These are phyloP conservation scores for Penicillium hesseltinei DNA, from an alignment of 2,329 filamentous ascomycete species.

Conservation along the genomic window DNA sequence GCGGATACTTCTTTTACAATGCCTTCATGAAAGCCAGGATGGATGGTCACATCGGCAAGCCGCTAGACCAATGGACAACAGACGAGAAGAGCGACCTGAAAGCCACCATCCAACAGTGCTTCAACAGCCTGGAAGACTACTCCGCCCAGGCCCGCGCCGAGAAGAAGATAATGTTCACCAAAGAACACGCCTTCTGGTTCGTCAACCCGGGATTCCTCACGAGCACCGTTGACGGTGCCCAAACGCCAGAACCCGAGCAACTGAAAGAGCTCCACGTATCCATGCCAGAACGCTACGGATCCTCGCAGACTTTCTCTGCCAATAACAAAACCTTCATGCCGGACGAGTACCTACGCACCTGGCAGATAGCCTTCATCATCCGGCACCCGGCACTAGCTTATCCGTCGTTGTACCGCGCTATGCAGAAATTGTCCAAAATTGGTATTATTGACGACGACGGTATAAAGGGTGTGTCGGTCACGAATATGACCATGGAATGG, in stretches of 20 bases:
- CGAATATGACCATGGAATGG: conserved; percentile 30
- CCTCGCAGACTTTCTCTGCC: conserved; percentile 23
- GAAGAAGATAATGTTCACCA: conserved; percentile 33
- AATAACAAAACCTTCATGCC: conserved; percentile 36
- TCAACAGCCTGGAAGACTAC: conserved; percentile 26
- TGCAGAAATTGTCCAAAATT: conserved; percentile 14
- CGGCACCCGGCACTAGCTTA: conserved; percentile 41
- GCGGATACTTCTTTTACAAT: conserved; percentile 18
- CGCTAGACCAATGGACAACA: conserved; percentile 26
- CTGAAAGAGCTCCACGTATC: conserved; percentile 13
- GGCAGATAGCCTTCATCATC: conserved; percentile 35
- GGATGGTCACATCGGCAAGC: conserved; percentile 9
- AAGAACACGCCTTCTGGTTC: conserved; percentile 36
- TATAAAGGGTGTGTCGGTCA: conserved; percentile 7
- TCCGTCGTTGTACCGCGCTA: conserved; percentile 36
- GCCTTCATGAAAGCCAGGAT: neutral
- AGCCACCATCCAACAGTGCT: conserved; percentile 23
- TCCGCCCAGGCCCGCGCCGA: conserved; percentile 20
- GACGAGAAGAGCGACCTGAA: conserved; percentile 23
- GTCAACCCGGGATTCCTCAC: conserved; percentile 21
- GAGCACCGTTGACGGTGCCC: conserved; percentile 2
- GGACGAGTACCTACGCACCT: conserved; percentile 34
- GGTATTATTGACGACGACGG: conserved; percentile 14
- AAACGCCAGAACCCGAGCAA: neutral
- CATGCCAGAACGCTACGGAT: conserved; percentile 11